Evolutionary conservation across 2,329 filamentous ascomycete genomes (phyloP).

Genomic region (Pezizomycotina sp.): DNA sequence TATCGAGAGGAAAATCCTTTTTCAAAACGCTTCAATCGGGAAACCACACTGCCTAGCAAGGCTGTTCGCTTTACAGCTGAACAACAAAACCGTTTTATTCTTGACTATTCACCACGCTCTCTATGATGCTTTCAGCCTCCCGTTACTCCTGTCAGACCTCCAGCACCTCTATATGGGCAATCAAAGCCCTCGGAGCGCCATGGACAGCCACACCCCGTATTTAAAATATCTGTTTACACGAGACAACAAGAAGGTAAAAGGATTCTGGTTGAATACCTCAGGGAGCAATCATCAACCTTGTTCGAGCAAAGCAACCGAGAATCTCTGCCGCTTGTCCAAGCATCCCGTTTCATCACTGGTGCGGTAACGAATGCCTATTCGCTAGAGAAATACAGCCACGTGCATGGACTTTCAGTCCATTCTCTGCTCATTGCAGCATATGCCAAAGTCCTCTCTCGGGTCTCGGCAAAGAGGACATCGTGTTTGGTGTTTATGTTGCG

Average conservation of each 20-base stretch:
- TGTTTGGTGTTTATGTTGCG: constrained; percentile 69
- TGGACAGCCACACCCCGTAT: constrained; percentile 4
- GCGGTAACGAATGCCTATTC: constrained; percentile 12
- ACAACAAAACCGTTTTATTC: too few relatives aligned
- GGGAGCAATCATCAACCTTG: neutral
- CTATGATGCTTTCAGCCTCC: constrained; percentile 71
- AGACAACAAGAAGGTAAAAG: neutral
- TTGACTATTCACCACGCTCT: constrained; percentile 67
- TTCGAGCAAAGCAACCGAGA: neutral
- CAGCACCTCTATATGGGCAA: constrained; percentile 30
- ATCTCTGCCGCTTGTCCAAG: constrained; percentile 2
- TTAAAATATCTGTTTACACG: constrained; percentile 3
- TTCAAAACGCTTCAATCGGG: constrained; percentile 4
- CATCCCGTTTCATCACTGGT: constrained; percentile 25
- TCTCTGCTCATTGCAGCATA: constrained; percentile 59
- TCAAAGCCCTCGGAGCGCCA: constrained; percentile 1
- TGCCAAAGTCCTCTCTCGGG: constrained; percentile 32
- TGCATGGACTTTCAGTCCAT: constrained; percentile 49
- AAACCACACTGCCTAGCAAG: constrained; percentile 20
- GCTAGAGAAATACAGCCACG: constrained; percentile 35
- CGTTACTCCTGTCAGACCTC: constrained; percentile 42
- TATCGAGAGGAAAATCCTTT: constrained; percentile 19
- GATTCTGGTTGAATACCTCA: neutral
- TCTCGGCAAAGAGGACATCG: constrained; percentile 31
- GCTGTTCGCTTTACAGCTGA: constrained; percentile 30